These are phyloP conservation scores for Capsicum rhomboideum DNA, from an alignment of 257 asterid species.

Conservation along the genomic window DNA sequence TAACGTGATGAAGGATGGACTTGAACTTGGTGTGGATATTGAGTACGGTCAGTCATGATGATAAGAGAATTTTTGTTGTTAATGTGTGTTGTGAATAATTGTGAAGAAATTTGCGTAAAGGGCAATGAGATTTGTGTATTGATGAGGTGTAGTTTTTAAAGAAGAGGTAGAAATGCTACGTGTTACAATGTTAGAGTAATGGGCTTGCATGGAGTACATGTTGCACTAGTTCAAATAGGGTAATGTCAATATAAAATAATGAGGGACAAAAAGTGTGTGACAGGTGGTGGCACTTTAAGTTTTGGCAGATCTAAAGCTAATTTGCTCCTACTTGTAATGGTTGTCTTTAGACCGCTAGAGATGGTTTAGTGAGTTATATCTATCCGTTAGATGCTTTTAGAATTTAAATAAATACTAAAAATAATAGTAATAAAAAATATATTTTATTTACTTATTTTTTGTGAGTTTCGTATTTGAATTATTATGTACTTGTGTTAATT, in stretches of 20 bases:
- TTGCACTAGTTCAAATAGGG: neutral
- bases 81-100: neutral
- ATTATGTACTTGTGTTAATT: too few relatives aligned
- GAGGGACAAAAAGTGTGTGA: neutral
- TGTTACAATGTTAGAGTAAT: neutral
- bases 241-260: neutral
- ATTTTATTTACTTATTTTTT: too few relatives aligned
- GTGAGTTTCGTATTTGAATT: too few relatives aligned
- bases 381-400: too few relatives aligned
- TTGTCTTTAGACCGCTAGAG: neutral
- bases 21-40: constrained; percentile 1
- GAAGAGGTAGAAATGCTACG: neutral
- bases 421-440: too few relatives aligned
- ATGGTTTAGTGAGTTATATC: too few relatives aligned
- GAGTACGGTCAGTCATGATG: neutral
- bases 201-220: constrained; percentile 10
- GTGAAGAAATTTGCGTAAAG: too few relatives aligned
- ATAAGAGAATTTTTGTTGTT: neutral
- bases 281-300: neutral
- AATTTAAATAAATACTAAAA: too few relatives aligned
- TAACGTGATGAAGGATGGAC: neutral
- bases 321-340: neutral
- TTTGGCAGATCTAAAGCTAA: neutral
- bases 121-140: neutral
- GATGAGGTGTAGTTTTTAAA: neutral